These are phyloP conservation scores for Capronia americana DNA, from an alignment of 2,329 filamentous ascomycete genomes.

Conservation along the genomic window DNA sequence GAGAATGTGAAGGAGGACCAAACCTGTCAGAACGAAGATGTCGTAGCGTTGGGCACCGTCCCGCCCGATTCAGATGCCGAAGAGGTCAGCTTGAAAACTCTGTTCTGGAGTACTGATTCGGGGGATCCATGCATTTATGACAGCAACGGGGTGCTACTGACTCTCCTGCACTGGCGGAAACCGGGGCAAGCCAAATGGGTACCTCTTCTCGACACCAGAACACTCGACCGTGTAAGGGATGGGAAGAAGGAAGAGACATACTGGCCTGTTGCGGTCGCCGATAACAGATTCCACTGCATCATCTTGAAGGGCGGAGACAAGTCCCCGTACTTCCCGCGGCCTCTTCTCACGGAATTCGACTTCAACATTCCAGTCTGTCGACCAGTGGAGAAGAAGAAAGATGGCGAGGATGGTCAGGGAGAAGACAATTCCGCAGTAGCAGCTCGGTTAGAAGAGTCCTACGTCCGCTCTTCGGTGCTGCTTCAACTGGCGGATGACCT, in stretches of 20 bases:
- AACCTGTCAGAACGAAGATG: slow-evolving; percentile 92
- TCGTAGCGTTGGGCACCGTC: slow-evolving; percentile 73
- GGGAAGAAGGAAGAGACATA: slow-evolving; percentile 89
- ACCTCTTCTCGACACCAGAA: slow-evolving; percentile 86
- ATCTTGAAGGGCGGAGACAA: slow-evolving; percentile 95
- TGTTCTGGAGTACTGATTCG: slow-evolving; percentile 90
- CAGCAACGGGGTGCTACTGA: slow-evolving; percentile 83
- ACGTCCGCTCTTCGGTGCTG: slow-evolving; percentile 75
- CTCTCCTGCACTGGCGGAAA: slow-evolving; percentile 87
- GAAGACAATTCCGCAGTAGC: slow-evolving; percentile 53
- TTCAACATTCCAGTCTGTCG: slow-evolving; percentile 82
- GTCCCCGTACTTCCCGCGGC: slow-evolving; percentile 90
- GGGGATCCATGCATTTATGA: slow-evolving; percentile 99
- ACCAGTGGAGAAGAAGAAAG: slow-evolving; percentile 42
- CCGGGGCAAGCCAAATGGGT: slow-evolving; percentile 88
- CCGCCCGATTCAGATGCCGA: slow-evolving; percentile 48
- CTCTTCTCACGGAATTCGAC: slow-evolving; percentile 89
- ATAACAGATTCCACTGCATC: slow-evolving; percentile 95
- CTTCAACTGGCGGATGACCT: slow-evolving; percentile 78
- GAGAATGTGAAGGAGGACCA: slow-evolving; percentile 94
- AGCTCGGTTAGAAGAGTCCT: slow-evolving; percentile 76
- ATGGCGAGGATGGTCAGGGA: slow-evolving; percentile 36
- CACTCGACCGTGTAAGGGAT: slow-evolving; percentile 78
- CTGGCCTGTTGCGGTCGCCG: slow-evolving; percentile 92
- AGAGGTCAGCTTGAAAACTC: slow-evolving; percentile 73